These are phyloP conservation scores for Aspergillus intermedius DNA, from an alignment of 2,329 filamentous ascomycete species.

Conservation along the genomic window DNA sequence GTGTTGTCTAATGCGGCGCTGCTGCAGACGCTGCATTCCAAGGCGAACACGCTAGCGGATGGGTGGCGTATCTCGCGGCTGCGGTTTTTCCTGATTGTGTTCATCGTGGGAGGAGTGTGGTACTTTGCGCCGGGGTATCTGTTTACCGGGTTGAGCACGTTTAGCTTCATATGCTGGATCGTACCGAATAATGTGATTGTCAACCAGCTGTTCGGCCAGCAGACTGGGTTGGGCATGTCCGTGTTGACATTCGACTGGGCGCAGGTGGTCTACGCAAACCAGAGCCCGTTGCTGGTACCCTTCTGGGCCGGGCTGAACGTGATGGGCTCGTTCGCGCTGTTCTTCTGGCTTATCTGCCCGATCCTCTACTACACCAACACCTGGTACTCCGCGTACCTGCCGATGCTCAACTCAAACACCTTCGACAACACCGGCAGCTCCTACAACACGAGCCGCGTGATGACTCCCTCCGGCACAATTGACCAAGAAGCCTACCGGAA, in stretches of 20 bases:
- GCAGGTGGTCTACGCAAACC: conserved; percentile 61
- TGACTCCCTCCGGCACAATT: conserved; percentile 50
- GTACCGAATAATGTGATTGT: conserved; percentile 60
- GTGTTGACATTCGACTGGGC: conserved; percentile 72
- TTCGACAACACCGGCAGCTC: conserved; percentile 58
- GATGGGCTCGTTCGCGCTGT: conserved; percentile 38
- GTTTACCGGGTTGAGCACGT: conserved; percentile 62
- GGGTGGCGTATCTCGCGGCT: conserved; percentile 37
- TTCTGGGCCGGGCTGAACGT: conserved; percentile 43
- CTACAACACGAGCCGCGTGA: conserved; percentile 58
- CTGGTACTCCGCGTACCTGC: conserved; percentile 53
- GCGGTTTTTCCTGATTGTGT: conserved; percentile 32
- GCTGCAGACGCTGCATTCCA: conserved; percentile 35
- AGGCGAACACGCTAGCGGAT: conserved; percentile 28
- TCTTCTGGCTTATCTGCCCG: conserved; percentile 40
- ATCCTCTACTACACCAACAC: conserved; percentile 50
- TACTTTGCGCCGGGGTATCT: conserved; percentile 55
- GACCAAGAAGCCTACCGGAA: conserved; percentile 55
- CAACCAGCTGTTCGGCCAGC: conserved; percentile 67
- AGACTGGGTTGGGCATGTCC: conserved; percentile 60
- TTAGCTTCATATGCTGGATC: conserved; percentile 66
- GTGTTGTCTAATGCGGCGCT: conserved; percentile 48
- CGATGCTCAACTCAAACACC: conserved; percentile 54
- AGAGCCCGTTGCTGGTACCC: conserved; percentile 62
- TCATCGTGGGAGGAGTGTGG: conserved; percentile 26